Evolutionary conservation across 2,329 filamentous ascomycete species (phyloP), one percentile per base, ranked within the genome.

Genomic region (Colletotrichum sp.): DNA sequence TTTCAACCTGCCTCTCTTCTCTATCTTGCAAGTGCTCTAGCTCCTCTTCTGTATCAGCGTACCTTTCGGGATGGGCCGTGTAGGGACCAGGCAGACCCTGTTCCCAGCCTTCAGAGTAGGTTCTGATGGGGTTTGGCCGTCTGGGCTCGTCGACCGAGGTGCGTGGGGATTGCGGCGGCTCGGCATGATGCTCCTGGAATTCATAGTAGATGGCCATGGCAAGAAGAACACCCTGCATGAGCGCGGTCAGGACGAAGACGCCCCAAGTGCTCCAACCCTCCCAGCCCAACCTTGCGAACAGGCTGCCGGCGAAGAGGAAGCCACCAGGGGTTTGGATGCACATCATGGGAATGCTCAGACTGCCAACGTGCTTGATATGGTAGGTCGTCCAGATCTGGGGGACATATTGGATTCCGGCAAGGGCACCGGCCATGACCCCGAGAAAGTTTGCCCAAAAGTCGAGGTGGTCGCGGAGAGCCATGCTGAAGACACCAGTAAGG

Each of bases 321-420:
- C 95, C 96, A 1, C 97, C 97, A 0, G 97, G 97, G 0, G 96
- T 98, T 84, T 99, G 97, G 39, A 99, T 98, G 83, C 95, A 94
- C 96, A 99, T 99, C 94, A 98, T 99, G 6, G 95, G 94, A 72
- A 99, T 97, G 81, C 95, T 98, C 80, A 99, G 87, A 83, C 96
- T 98, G 71, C 96, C 96, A 3, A 98, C 94, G 80, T 96, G 93
- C 82, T 96, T 94, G 74, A 98, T 88, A 68, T 89, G 91, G 86
- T 95, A 98, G 0, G 97, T 99, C 68, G 95, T 98, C 87, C 93
- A 96, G 78, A 99, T 98, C 85, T 99, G 97, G 0, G 97, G 97
- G 18, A 99, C 88, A 85, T 99, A 99, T 85, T 99, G 97, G 26
- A 99, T 90, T 0, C 92, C 94, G 1, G 97, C 95, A 7, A 99